Percentiles rank a stretch among this genome's conserved stretches.
Evolutionary conservation across 805 yeast genomes (phyloP).

Genomic region (Candida peoriensis): DNA sequence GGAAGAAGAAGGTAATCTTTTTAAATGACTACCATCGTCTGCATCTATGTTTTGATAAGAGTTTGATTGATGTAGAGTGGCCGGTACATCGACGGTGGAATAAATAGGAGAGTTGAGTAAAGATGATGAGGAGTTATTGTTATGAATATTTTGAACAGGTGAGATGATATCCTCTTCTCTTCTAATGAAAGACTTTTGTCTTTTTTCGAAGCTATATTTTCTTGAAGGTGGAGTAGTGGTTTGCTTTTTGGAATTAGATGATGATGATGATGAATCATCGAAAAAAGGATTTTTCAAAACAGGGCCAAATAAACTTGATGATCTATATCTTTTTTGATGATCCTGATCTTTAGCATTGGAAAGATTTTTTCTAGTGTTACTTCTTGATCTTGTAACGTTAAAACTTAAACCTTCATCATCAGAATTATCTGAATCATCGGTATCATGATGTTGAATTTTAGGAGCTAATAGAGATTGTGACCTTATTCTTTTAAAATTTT

Average conservation of each 20-base stretch:
- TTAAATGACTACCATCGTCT: conserved; percentile 22
- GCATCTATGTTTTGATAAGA: conserved; percentile 22
- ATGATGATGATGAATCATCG: conserved; percentile 6
- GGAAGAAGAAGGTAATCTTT: background rate
- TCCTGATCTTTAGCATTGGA: conserved; percentile 1
- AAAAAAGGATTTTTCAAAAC: conserved; percentile 19
- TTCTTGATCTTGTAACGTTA: conserved; percentile 16
- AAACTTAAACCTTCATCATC: conserved; percentile 25
- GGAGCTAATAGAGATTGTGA: conserved; percentile 20
- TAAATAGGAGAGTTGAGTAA: conserved; percentile 6
- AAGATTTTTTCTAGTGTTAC: conserved; percentile 2
- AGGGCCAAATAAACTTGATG: conserved; percentile 24
- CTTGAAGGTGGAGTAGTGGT: too few relatives aligned
- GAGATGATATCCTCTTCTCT: conserved; percentile 12
- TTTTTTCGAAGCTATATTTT: conserved; percentile 13
- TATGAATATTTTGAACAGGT: conserved; percentile 4
- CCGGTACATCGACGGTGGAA: conserved; percentile 1
- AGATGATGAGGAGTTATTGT: conserved; percentile 1
- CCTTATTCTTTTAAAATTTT: conserved; percentile 14
- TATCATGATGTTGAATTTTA: conserved; percentile 4
- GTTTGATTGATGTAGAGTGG: conserved; percentile 3
- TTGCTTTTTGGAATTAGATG: background rate
- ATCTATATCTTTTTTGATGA: conserved; percentile 21
- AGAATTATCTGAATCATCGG: conserved; percentile 13
- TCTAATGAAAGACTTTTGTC: conserved; percentile 7